Percentiles rank a stretch among this genome's conserved stretches.
These are phyloP conservation scores for Kwoniella sp. DNA, from an alignment of 768 basidiomycete genomes.

Conservation along the genomic window DNA sequence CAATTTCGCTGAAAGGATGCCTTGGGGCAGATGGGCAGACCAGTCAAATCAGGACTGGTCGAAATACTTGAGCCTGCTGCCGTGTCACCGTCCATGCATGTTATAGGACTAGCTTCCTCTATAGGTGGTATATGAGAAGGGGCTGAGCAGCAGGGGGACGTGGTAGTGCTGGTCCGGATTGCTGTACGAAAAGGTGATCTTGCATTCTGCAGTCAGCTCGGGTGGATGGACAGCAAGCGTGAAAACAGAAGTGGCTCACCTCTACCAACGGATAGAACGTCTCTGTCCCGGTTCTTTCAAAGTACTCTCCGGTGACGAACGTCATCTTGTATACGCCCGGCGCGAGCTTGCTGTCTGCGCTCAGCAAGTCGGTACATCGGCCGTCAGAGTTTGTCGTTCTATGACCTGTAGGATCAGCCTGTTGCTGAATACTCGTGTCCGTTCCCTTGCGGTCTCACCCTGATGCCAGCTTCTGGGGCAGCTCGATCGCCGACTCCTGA, in stretches of 20 bases:
- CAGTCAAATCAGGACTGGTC: no score
- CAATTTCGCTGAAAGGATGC: no score
- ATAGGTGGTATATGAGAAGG: slow-evolving; percentile 87
- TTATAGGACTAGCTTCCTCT: slow-evolving; percentile 61
- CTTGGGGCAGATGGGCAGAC: neutral
- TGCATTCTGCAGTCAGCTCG: neutral
- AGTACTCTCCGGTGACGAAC: slow-evolving; percentile 80
- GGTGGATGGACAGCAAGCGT: neutral
- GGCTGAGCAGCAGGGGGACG: slow-evolving; percentile 84
- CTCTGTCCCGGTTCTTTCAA: slow-evolving; percentile 59
- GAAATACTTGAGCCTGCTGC: no score
- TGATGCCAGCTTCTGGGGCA: slow-evolving; percentile 8
- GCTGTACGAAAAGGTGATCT: slow-evolving; percentile 74
- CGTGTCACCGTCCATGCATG: no score
- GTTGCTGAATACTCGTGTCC: no score
- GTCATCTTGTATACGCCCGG: slow-evolving; percentile 75
- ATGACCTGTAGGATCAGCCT: neutral
- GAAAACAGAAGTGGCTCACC: no score
- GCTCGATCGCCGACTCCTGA: slow-evolving; percentile 13
- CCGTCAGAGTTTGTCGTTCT: slow-evolving; percentile 78
- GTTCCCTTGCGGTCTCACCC: no score
- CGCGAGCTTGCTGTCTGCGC: slow-evolving; percentile 56
- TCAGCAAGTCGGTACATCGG: slow-evolving; percentile 69
- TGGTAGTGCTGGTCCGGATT: slow-evolving; percentile 80
- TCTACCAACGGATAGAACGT: slow-evolving; percentile 91